phyloP scores from a whole-genome alignment of 2,329 filamentous ascomycete genomes.

The Exophiala xenobiotica region DNA sequence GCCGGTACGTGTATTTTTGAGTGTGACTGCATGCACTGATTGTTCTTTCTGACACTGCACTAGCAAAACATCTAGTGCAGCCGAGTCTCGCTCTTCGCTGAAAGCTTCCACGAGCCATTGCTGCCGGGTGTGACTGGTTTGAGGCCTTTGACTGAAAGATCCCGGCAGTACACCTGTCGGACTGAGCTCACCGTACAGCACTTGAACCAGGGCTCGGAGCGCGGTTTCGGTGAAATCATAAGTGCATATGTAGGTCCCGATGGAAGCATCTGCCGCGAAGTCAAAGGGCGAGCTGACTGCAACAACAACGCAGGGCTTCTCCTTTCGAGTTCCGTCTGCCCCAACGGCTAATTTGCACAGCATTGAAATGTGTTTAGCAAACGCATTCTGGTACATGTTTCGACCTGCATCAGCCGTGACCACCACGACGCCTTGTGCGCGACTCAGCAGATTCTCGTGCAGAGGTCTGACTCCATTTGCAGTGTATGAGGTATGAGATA shows the following conservation, averaged over 20 bases:
- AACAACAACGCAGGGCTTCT: slow-evolving; percentile 87
- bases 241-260: slow-evolving; percentile 90
- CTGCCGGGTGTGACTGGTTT: slow-evolving; percentile 73
- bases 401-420: slow-evolving; percentile 91
- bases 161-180: slow-evolving; percentile 61
- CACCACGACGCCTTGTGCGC: slow-evolving; percentile 83
- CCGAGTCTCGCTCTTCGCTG: slow-evolving; percentile 72
- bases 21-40: slow-evolving; percentile 23
- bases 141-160: slow-evolving; percentile 77
- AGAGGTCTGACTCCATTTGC: slow-evolving; percentile 88
- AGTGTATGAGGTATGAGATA: slow-evolving; percentile 92
- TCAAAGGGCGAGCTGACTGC: slow-evolving; percentile 95
- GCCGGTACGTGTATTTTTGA: slow-evolving; percentile 67
- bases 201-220: slow-evolving; percentile 77
- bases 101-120: slow-evolving; percentile 94
- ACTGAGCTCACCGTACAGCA: slow-evolving; percentile 72
- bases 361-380: slow-evolving; percentile 94
- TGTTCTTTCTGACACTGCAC: slow-evolving; percentile 66
- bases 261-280: slow-evolving; percentile 87
- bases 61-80: slow-evolving; percentile 73
- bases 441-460: slow-evolving; percentile 87
- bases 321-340: slow-evolving; percentile 43
- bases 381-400: slow-evolving; percentile 89
- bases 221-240: slow-evolving; percentile 96
- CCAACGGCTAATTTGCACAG: slow-evolving; percentile 63